Evolutionary conservation across 352 stramenopile genomes (phyloP).

Genomic region (Phytophthora parvispora): DNA sequence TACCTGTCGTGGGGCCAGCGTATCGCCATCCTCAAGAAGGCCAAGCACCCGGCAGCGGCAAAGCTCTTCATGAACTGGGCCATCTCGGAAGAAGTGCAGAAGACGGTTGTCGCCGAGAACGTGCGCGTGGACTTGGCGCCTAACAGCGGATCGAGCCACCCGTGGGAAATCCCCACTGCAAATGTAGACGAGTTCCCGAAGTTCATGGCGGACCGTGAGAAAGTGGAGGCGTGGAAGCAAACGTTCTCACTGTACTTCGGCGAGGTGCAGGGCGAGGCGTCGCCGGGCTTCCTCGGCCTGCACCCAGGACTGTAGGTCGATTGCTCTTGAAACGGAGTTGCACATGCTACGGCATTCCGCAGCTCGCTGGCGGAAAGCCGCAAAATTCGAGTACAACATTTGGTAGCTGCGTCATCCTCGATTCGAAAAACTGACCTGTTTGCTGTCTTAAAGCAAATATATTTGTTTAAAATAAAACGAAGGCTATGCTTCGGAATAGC

Average conservation of each 20-base stretch:
- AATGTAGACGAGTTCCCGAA: slow-evolving; percentile 39
- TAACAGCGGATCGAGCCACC: slow-evolving; percentile 29
- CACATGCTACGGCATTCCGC: no score
- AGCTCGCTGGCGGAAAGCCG: no score
- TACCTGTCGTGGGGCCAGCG: slow-evolving; percentile 60
- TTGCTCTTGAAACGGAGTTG: no score
- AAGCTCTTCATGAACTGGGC: slow-evolving; percentile 74
- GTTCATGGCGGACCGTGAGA: slow-evolving; percentile 62
- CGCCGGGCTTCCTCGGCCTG: slow-evolving; percentile 43
- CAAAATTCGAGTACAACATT: no score
- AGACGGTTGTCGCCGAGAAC: slow-evolving; percentile 31
- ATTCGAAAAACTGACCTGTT: no score
- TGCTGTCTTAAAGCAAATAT: no score
- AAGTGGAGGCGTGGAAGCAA: slow-evolving; percentile 42
- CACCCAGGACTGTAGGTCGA: slow-evolving; percentile 41
- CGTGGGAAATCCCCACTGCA: slow-evolving; percentile 44
- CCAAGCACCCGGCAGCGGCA: slow-evolving; percentile 52
- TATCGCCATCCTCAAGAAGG: slow-evolving; percentile 67
- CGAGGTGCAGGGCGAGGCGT: slow-evolving; percentile 55
- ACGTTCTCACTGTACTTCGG: slow-evolving; percentile 69
- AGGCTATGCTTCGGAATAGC: no score
- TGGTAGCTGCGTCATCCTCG: no score
- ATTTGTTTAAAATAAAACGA: no score
- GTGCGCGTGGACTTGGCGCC: slow-evolving; percentile 46
- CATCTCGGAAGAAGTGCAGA: slow-evolving; percentile 44